Evolutionary conservation across 2,329 filamentous ascomycete species (phyloP), one percentile per base, ranked within the genome.

Genomic region (Ascochyta lentis): DNA sequence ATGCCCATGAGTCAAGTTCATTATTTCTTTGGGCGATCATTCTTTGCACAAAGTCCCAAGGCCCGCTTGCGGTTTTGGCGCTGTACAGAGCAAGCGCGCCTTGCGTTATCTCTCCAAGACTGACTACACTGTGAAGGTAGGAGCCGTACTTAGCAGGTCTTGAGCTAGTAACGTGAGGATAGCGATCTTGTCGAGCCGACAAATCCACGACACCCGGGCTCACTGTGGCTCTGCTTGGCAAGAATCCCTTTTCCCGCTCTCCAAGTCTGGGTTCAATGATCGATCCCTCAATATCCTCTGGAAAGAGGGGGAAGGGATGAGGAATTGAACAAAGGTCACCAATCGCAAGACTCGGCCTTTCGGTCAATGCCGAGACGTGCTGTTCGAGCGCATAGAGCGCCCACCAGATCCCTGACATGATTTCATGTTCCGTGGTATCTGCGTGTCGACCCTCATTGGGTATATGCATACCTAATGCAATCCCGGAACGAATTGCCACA

Each of bases 341-440:
- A 7, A 66, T 54, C 19, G 70, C 68, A 4, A 69, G 63, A 37
- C 67, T 72, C 29, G 77, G 72, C 7, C 76, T 68, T 6, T 77
- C 77, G n/a, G 71, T 76, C 24, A 77, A 67, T 6, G 69, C 58
- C 15, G 69, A 69, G 4, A 78, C 58, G 2, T 73, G 60, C 15
- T 66, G 63, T 54, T 79, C 77, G 15, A 76, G 50, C 3, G 67
- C 67, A 50, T 71, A 76, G 19, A 78, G 53, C n/a, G 69, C 71
- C 73, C 77, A 77, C 77, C 77, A 79, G 19, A 75, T 68, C 29
- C 72, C 69, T 19, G 68, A 62, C 24, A 76, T 54, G 3, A 68
- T 58, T 55, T 78, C 76, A 49, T 71, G 75, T 29, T 68, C 60
- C 4, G 65, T 54, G 6, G 63, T 58, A 13, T 61, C 56, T 22